Percentiles rank a stretch among this genome's conserved stretches.
phyloP scores from a whole-genome alignment of 1,284 basidiomycete genomes.

The Veloboletus limbatus region DNA sequence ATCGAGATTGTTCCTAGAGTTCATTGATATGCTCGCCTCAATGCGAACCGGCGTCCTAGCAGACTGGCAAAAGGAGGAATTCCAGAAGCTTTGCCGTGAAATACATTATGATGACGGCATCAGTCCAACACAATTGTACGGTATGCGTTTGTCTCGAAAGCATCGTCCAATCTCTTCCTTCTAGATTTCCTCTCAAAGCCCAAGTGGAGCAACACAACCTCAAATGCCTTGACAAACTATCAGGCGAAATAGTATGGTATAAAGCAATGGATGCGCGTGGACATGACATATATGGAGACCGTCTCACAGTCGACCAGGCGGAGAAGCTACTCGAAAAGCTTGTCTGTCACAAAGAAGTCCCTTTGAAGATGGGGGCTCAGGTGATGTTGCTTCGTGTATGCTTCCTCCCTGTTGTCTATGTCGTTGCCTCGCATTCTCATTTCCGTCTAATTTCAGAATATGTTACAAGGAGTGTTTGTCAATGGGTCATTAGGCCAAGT shows the following conservation, averaged over 20 bases:
- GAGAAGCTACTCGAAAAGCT: conserved; percentile 31
- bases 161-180: neutral
- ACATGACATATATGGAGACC: conserved; percentile 19
- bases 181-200: conserved; percentile 26
- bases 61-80: conserved; percentile 34
- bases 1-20: conserved; percentile 37
- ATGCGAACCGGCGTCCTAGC: conserved; percentile 60
- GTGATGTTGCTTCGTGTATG: conserved; percentile 76
- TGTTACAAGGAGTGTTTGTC: conserved; percentile 59
- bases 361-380: conserved; percentile 42
- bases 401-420: neutral
- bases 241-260: conserved; percentile 16
- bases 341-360: conserved; percentile 32
- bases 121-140: conserved; percentile 61
- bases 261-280: conserved; percentile 31
- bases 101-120: conserved; percentile 53
- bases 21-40: conserved; percentile 71
- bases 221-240: conserved; percentile 16
- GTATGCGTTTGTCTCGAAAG: neutral
- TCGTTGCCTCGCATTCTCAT: neutral
- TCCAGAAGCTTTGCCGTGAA: conserved; percentile 44
- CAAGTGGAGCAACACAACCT: conserved; percentile 28
- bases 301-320: conserved; percentile 18
- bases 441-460: conserved; percentile 39
- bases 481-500: conserved; percentile 89